Evolutionary conservation across 169 alveolate genomes (phyloP).

Genomic region (Plasmodium coatneyi): DNA sequence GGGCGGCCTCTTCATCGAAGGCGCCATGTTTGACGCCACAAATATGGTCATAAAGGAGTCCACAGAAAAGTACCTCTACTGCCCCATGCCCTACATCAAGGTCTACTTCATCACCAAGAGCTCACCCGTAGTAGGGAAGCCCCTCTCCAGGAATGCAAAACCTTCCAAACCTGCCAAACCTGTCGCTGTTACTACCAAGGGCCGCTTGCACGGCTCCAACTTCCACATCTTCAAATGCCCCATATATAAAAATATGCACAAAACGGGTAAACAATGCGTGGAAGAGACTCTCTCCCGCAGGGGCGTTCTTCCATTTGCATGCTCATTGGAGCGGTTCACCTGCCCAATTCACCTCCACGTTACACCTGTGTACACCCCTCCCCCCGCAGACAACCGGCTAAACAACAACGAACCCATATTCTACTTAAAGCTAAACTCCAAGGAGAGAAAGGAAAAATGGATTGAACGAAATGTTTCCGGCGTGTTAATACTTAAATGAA

Average conservation of each 20-base stretch:
- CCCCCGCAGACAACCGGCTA: constrained; percentile 17
- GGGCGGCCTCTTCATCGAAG: constrained; percentile 61
- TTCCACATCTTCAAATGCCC: constrained; percentile 56
- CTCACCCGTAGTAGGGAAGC: not conserved
- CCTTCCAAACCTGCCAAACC: not conserved
- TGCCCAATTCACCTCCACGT: not conserved
- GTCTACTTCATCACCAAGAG: constrained; percentile 27
- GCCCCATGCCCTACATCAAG: constrained; percentile 66
- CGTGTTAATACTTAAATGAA: constrained; percentile 41
- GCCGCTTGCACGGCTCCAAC: not conserved
- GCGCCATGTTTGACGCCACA: constrained; percentile 55
- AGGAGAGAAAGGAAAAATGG: constrained; percentile 66
- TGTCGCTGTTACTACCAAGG: not conserved
- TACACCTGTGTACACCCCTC: not conserved
- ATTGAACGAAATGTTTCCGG: constrained; percentile 63
- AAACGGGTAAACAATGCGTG: constrained; percentile 18
- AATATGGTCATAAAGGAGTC: constrained; percentile 53
- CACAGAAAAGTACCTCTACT: constrained; percentile 32
- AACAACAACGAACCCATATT: constrained; percentile 53
- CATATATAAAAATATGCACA: constrained; percentile 58
- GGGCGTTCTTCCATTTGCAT: not conserved
- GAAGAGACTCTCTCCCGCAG: not conserved
- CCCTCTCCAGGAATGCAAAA: not conserved
- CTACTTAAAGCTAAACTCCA: constrained; percentile 58
- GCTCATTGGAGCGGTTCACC: not conserved